Evolutionary conservation across 129 eudicot species (phyloP), one percentile per base, ranked within the genome.

Genomic region (Cynara cardunculus): DNA sequence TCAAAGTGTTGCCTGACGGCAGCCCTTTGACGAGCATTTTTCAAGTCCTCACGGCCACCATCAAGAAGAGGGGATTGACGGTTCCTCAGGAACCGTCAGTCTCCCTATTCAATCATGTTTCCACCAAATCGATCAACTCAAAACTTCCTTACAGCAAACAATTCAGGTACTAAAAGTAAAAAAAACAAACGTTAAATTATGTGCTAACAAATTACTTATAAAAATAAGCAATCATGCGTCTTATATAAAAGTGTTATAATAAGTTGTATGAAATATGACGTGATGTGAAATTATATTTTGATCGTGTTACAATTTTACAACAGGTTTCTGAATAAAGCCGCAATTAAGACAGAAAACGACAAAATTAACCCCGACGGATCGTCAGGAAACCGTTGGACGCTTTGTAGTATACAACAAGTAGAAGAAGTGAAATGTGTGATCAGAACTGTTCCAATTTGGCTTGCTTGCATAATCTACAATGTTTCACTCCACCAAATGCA

Each of bases 371-470:
- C 84, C 0, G 92, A 91, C 34, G 94, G 97, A 53, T 76, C 92
- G 19, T 81, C 94, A 0, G 84, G 72, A 2, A 69, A 87, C 85
- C 92, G 83, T 1, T 89, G 97, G 97, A 82, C 80, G 14, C 89
- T 91, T 72, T 84, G 97, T 76, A 86, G 89, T 2, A 44, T 89
- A 7, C 97, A 91, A 65, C 97, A 91, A 86, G 85, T 89, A 14
- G 94, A 91, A 79, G 91, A 91, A 85, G 84, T 86, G 74, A 91
- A 91, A 83, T 89, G 97, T 75, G 81, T 91, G 14, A 11, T 87
- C 0, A 91, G 84, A 85, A 84, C 89, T 5, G 9, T 87, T 41
- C 97, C 97, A 12, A 75, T 91, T 32, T 91, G 94, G 97, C 4
- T 80, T 21, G 44, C 97, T 28, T 82, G 86, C 62, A 80, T 84